A percentile compares a stretch with the other conserved stretches of the same genome.
Conservation (phyloP, 176 grass and related monocot genomes). For the Pontederia crassipes region DNA sequence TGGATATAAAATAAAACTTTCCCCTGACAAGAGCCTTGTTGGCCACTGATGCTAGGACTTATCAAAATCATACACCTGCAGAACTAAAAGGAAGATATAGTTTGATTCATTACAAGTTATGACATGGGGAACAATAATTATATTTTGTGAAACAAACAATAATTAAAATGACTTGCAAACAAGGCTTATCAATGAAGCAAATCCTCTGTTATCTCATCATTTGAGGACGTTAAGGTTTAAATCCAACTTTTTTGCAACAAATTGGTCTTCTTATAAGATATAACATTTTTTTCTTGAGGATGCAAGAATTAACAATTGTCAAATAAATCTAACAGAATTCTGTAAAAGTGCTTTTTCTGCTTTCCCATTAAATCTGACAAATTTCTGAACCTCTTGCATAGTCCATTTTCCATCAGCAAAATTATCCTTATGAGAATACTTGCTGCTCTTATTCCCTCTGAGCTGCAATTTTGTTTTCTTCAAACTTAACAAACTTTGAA, state of each 20-base stretch:
- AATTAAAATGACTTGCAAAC: not conserved
- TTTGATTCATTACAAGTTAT: not conserved
- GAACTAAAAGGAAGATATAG: slow-evolving; percentile 5
- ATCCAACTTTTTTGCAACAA: slow-evolving; percentile 55
- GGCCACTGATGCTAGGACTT: slow-evolving; percentile 79
- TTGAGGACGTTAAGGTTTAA: slow-evolving; percentile 71
- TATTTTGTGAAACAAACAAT: not conserved
- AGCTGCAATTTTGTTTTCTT: slow-evolving; percentile 53
- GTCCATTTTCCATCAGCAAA: slow-evolving; percentile 94
- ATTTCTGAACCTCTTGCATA: slow-evolving; percentile 94
- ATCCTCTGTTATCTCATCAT: slow-evolving; percentile 67
- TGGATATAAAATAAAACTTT: slow-evolving; percentile 58
- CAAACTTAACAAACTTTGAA: slow-evolving; percentile 61
- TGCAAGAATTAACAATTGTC: slow-evolving; percentile 36
- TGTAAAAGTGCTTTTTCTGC: slow-evolving; percentile 40
- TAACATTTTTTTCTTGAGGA: no score
- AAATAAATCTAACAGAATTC: slow-evolving; percentile 17
- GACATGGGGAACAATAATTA: not conserved
- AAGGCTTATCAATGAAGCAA: slow-evolving; percentile 59
- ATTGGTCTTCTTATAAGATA: slow-evolving; percentile 28
- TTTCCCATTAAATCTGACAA: not conserved
- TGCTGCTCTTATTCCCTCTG: slow-evolving; percentile 41
- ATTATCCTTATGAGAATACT: slow-evolving; percentile 62
- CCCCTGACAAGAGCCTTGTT: slow-evolving; percentile 92
- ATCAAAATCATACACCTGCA: slow-evolving; percentile 80